These are phyloP conservation scores for Termitomyces bulborhizus DNA, from an alignment of 768 basidiomycete species.

Conservation along the genomic window DNA sequence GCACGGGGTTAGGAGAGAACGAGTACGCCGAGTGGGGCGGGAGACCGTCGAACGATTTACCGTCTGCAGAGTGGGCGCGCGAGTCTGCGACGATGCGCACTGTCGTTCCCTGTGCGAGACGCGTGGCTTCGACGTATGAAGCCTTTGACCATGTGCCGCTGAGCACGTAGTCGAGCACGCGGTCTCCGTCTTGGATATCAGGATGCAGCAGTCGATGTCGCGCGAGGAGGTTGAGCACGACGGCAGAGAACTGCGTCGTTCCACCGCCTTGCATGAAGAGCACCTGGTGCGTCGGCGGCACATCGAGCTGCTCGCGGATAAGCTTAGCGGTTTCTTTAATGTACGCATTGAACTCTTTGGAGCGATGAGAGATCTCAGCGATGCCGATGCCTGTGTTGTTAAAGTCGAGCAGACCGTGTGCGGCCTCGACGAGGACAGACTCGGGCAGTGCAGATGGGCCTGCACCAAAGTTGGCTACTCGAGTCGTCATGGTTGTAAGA, in stretches of 20 bases:
- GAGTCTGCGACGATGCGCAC: constrained; percentile 73
- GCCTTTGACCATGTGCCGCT: constrained; percentile 93
- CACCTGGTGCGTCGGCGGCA: constrained; percentile 80
- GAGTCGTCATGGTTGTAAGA: constrained; percentile 13
- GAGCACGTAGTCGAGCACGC: constrained; percentile 80
- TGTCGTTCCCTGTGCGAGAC: constrained; percentile 49
- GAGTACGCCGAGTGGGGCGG: constrained; percentile 67
- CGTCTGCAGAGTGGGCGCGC: constrained; percentile 52
- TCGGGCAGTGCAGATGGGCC: constrained; percentile 91
- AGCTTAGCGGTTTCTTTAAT: constrained; percentile 55
- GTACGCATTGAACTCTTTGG: constrained; percentile 77
- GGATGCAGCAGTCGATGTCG: constrained; percentile 75
- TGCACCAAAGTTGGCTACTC: constrained; percentile 87
- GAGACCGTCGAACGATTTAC: constrained; percentile 72
- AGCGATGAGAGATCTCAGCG: constrained; percentile 94
- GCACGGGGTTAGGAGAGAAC: constrained; percentile 77
- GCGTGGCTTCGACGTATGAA: constrained; percentile 75
- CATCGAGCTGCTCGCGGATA: constrained; percentile 69
- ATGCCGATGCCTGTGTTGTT: constrained; percentile 89
- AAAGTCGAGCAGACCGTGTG: constrained; percentile 85
- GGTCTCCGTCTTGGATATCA: constrained; percentile 44
- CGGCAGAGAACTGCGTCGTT: constrained; percentile 84
- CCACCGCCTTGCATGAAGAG: constrained; percentile 96
- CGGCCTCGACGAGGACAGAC: constrained; percentile 79
- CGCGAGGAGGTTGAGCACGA: constrained; percentile 88